Percentiles rank a stretch among this genome's conserved stretches.
These are phyloP conservation scores for Rasamsonia emersonii DNA, from an alignment of 2,329 filamentous ascomycete genomes.

Conservation along the genomic window DNA sequence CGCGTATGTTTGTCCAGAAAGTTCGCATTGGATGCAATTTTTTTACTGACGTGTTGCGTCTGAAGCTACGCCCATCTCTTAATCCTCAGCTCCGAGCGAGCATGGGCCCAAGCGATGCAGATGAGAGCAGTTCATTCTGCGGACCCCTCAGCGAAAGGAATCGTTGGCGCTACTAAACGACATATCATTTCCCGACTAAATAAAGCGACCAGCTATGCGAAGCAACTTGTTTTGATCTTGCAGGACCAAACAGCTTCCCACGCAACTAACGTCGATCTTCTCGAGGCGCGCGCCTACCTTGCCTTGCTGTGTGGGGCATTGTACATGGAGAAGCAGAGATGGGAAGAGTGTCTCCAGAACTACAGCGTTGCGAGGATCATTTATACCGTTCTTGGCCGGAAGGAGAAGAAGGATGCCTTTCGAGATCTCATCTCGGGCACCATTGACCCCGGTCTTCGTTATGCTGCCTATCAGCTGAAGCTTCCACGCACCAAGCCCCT, in stretches of 20 bases:
- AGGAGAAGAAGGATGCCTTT: conserved; percentile 64
- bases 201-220: conserved; percentile 66
- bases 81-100: conserved; percentile 77
- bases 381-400: conserved; percentile 64
- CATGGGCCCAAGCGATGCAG: conserved; percentile 92
- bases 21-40: neutral
- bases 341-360: conserved; percentile 66
- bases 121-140: conserved; percentile 77
- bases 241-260: conserved; percentile 54
- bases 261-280: conserved; percentile 60
- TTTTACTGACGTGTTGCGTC: conserved; percentile 8
- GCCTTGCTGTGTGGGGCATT: conserved; percentile 67
- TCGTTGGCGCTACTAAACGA: conserved; percentile 68
- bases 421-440: conserved; percentile 78
- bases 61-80: conserved; percentile 67
- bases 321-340: conserved; percentile 79
- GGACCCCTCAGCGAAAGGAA: conserved; percentile 62
- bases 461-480: conserved; percentile 86
- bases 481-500: conserved; percentile 78
- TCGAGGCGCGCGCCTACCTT: conserved; percentile 81
- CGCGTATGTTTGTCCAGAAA: conserved; percentile 51
- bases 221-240: conserved; percentile 58
- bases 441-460: conserved; percentile 87
- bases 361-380: conserved; percentile 73
- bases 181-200: conserved; percentile 82